These are phyloP conservation scores for Allantophomopsis lycopodina DNA, from an alignment of 2,329 filamentous ascomycete genomes.

Conservation along the genomic window DNA sequence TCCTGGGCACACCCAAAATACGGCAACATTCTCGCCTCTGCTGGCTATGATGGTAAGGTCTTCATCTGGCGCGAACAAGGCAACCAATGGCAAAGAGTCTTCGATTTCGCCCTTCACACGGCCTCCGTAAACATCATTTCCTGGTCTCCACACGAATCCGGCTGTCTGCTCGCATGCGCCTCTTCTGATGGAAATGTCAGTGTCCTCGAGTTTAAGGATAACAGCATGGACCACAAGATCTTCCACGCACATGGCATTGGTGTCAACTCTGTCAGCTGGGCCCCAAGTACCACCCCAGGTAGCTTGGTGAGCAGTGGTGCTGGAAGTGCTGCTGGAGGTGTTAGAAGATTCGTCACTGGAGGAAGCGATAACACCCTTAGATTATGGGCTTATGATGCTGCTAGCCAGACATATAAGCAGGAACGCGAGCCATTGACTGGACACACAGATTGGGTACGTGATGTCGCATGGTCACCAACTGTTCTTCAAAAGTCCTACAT, in stretches of 20 bases:
- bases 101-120: constrained; percentile 87
- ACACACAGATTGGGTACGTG: constrained; percentile 92
- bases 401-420: constrained; percentile 45
- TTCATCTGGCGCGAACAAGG: constrained; percentile 91
- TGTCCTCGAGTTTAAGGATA: constrained; percentile 94
- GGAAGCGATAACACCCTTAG: constrained; percentile 89
- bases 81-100: constrained; percentile 69
- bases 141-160: constrained; percentile 94
- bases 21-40: constrained; percentile 91
- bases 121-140: constrained; percentile 93
- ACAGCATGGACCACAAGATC: constrained; percentile 77
- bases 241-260: constrained; percentile 89
- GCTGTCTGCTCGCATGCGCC: constrained; percentile 87
- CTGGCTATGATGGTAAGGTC: constrained; percentile 94
- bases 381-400: constrained; percentile 72
- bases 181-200: constrained; percentile 88
- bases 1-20: constrained; percentile 98
- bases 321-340: constrained; percentile 42
- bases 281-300: constrained; percentile 71
- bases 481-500: constrained; percentile 95
- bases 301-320: constrained; percentile 66
- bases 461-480: constrained; percentile 94
- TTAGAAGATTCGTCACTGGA: constrained; percentile 83
- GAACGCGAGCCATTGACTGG: constrained; percentile 56
- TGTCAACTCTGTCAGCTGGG: constrained; percentile 94